Base-by-base conservation (phyloP, 2,329 filamentous ascomycete genomes). In the Aspergillus fijiensis region DNA sequence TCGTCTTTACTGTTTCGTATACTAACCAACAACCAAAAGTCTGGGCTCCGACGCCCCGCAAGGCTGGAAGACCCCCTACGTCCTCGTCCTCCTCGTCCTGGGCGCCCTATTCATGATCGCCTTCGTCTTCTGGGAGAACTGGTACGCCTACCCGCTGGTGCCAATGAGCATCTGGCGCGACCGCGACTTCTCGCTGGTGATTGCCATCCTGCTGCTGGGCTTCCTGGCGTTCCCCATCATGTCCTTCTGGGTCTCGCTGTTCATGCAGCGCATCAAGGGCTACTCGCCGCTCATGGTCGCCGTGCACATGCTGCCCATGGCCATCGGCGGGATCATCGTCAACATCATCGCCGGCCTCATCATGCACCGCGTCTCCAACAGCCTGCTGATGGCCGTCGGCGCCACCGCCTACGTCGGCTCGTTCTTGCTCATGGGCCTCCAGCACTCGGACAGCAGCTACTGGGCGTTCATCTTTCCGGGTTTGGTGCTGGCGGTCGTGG, bases 381-480 rank as follows among this genome's bases (percentile, higher is more conserved):
- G 84, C 59, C 64, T 86, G 0, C 76, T 91, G 19, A 86, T 89
- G 79, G 77, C 76, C 12, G 75, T 84, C 33, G 83, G 80, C 5
- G 78, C 82, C 0, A 58, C 74, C 1, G 73, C 77, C 0, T 84
- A 82, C 51, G 69, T 72, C 2, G 68, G 67, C 5, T 61, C 71
- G 5, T 83, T 82, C 64, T 72, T 86, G 0, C 77, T 90, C 5
- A 77, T 87, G 39, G 82, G 84, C 0, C 85, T 88, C 67, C 70
- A 80, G 2, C 70, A 80, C 1, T 58, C 59, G 7, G 78, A 82
- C 10, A 81, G 81, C 58, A 81, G 77, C 19, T 90, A 90, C 70
- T 90, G 87, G 87, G 82, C 82, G 0, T 85, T 88, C 61, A 80
- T 84, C 5, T 90, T 90, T 69, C 86, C 87, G 0, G 81, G 82